Evolutionary conservation across 2,329 filamentous ascomycete genomes (phyloP).

Genomic region (Monosporascus sp.): DNA sequence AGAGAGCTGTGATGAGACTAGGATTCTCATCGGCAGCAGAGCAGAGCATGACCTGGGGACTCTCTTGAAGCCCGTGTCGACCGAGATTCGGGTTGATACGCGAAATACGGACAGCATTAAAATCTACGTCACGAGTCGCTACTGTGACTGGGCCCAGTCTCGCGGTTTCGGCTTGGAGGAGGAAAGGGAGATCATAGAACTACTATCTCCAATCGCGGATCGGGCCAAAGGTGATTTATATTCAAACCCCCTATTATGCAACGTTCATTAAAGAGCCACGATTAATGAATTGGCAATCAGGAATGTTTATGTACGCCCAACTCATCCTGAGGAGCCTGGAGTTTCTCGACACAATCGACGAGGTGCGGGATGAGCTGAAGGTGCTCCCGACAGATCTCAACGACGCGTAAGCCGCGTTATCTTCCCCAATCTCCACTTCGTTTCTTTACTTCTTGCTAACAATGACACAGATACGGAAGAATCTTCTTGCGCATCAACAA

Average conservation of each 20-base stretch:
- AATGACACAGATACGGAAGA: no score
- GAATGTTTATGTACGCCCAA: conserved; percentile 30
- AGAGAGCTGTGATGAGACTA: conserved; percentile 8
- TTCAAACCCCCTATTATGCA: neutral
- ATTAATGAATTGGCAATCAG: conserved; percentile 6
- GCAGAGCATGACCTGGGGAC: conserved; percentile 16
- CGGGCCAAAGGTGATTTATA: conserved; percentile 18
- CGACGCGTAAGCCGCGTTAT: conserved; percentile 20
- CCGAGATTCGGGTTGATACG: no score
- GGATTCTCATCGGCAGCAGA: conserved; percentile 20
- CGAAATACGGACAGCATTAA: neutral
- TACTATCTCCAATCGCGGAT: conserved; percentile 11
- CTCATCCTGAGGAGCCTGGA: conserved; percentile 19
- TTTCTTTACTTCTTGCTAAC: no score
- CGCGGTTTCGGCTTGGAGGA: conserved; percentile 8
- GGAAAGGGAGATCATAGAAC: conserved; percentile 11
- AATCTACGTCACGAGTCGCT: neutral
- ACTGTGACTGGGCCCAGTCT: conserved; percentile 2
- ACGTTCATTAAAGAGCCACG: neutral
- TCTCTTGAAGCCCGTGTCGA: conserved; percentile 8
- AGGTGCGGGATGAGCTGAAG: no score
- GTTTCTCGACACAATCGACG: conserved; percentile 6
- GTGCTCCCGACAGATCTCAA: conserved; percentile 8
- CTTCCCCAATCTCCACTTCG: no score
- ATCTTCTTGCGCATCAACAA: conserved; percentile 3